Percentiles rank a stretch among this genome's conserved stretches.
These are phyloP conservation scores for Pseudomassariella vexata DNA, from an alignment of 2,329 filamentous ascomycete genomes.

Conservation along the genomic window DNA sequence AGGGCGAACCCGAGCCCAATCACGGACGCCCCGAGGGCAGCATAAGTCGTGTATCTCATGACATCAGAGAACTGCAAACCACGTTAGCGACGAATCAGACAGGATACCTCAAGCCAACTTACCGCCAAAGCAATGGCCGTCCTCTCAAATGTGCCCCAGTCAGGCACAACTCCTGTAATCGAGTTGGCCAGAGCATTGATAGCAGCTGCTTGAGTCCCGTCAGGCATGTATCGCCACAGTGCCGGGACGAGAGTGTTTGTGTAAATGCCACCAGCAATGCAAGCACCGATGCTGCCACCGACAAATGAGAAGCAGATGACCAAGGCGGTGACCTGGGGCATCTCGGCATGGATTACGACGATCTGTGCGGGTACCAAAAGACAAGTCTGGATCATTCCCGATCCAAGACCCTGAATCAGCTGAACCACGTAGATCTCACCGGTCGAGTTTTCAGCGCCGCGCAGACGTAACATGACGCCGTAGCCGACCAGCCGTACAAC, in stretches of 20 bases:
- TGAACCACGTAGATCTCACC: slow-evolving; percentile 43
- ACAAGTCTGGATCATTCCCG: slow-evolving; percentile 36
- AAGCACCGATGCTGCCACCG: slow-evolving; percentile 29
- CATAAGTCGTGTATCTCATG: slow-evolving; percentile 20
- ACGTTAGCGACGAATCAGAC: slow-evolving; percentile 1
- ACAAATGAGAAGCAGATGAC: slow-evolving; percentile 36
- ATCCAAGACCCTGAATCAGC: slow-evolving; percentile 40
- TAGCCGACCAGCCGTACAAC: slow-evolving; percentile 40
- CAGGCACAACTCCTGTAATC: slow-evolving; percentile 34
- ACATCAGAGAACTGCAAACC: slow-evolving; percentile 18
- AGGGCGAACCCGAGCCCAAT: slow-evolving; percentile 13
- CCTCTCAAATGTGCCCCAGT: slow-evolving; percentile 32
- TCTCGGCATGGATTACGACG: slow-evolving; percentile 35
- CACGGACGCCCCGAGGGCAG: slow-evolving; percentile 15
- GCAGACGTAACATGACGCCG: slow-evolving; percentile 43
- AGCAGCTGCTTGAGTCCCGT: slow-evolving; percentile 17
- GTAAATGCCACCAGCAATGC: slow-evolving; percentile 43
- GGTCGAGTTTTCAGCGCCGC: slow-evolving; percentile 33
- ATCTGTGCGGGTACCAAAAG: slow-evolving; percentile 38
- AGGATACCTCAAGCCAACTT: slow-evolving; percentile 9
- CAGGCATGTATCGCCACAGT: slow-evolving; percentile 29
- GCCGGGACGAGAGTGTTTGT: slow-evolving; percentile 35
- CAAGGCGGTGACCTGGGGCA: slow-evolving; percentile 41
- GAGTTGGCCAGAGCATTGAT: slow-evolving; percentile 37
- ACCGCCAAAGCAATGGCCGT: slow-evolving; percentile 35